A percentile compares a stretch with the other conserved stretches of the same genome.
Evolutionary conservation across 2,329 filamentous ascomycete genomes (phyloP).

Genomic region (Aureobasidium lini): DNA sequence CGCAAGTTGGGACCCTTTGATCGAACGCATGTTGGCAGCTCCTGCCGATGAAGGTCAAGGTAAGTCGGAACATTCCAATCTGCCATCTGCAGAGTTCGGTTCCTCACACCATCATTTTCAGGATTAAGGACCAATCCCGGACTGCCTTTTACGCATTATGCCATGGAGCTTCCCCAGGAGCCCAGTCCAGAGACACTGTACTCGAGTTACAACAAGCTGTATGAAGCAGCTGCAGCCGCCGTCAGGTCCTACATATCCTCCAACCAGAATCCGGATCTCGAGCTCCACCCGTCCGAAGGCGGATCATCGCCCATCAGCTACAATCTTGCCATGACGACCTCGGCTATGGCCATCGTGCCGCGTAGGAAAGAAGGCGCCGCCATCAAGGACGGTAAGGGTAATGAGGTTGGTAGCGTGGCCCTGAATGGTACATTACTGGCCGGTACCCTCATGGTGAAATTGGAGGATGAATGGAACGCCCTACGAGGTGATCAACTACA

Average conservation of each 20-base stretch:
- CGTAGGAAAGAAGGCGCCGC: slow-evolving; percentile 38
- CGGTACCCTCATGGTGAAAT: slow-evolving; percentile 53
- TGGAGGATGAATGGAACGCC: slow-evolving; percentile 45
- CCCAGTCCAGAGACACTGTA: slow-evolving; percentile 32
- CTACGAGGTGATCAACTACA: slow-evolving; percentile 34
- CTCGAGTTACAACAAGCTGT: slow-evolving; percentile 29
- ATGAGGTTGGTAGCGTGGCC: slow-evolving; percentile 37
- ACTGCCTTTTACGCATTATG: slow-evolving; percentile 47
- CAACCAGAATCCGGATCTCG: slow-evolving; percentile 24
- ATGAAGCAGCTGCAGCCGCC: slow-evolving; percentile 26
- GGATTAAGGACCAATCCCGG: not conserved
- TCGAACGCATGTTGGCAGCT: slow-evolving; percentile 33
- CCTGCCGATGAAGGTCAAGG: not conserved
- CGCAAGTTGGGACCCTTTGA: slow-evolving; percentile 40
- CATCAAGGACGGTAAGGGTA: slow-evolving; percentile 32
- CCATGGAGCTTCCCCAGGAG: slow-evolving; percentile 33
- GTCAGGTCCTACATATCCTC: slow-evolving; percentile 36
- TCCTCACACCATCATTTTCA: not conserved
- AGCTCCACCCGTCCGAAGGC: slow-evolving; percentile 22
- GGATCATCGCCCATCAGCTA: slow-evolving; percentile 46
- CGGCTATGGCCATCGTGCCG: slow-evolving; percentile 48
- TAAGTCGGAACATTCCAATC: not conserved
- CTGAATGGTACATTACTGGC: slow-evolving; percentile 52
- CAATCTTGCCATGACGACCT: slow-evolving; percentile 50
- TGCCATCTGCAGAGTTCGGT: not conserved